Base-by-base conservation (phyloP, 2,329 filamentous ascomycete species). In the Botrytis galanthina region DNA sequence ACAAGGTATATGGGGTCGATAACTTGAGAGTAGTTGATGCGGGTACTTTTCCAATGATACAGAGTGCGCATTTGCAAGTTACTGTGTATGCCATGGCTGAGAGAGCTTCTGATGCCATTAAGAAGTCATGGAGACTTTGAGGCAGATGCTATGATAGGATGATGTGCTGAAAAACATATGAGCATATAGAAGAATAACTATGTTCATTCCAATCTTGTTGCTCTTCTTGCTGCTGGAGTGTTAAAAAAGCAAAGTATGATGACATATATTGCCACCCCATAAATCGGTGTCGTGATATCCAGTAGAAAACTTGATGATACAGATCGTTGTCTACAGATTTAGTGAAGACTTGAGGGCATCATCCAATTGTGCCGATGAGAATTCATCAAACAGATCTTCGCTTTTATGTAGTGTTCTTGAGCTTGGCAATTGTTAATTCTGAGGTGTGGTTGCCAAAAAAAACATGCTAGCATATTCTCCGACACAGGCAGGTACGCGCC, bases 81-180 rank as follows among this genome's bases (percentile, higher is more conserved):
- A 54, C 72, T 37, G 76, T 75, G 12, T 78, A 78, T 70, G 76
- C 75, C 16, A 71, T 77, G 60, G 76, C 76, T 8, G 76, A 78
- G 35, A 75, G 66, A 64, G 75, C 73, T 8, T 66, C 75, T 0
- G 75, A 76, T 62, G 39, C 64, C 29, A 75, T 76, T 12, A 74
- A 73, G 44, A 57, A 57, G 48, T 20, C 42, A 51, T 32, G 39
- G 20, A 54, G n/a, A 46, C 7, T 46, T n/a, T 61, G n/a, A 35
- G 26, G 6, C 18, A 35, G 8, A 42, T 35, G 18, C 9, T 12
- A 22, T 42, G 35, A 26, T 14, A 29, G 32, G 37, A 26, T 14
- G 18, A 42, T 57, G 39, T 6, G 42, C 42, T 35, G 16, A 1
- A n/a, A 20, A 10, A 3, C 5, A 63, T 48, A 18, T 1, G 7